These are phyloP conservation scores for Entomortierella lignicola DNA, from an alignment of 192 early-diverging fungal genomes.

Conservation along the genomic window DNA sequence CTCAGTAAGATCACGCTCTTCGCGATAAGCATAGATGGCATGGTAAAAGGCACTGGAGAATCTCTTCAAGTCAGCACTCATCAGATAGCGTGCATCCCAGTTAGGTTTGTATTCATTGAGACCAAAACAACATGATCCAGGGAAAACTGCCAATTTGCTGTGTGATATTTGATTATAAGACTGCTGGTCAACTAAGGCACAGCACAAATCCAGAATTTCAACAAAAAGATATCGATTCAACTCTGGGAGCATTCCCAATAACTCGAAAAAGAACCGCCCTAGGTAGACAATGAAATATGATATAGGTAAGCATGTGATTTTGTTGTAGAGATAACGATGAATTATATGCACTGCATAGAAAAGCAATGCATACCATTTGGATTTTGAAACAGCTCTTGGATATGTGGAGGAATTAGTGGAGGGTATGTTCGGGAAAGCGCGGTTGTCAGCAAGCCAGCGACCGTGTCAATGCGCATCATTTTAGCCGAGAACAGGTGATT, in stretches of 20 bases:
- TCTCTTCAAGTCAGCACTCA: slow-evolving; percentile 23
- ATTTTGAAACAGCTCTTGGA: slow-evolving; percentile 53
- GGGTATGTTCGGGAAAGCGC: slow-evolving; percentile 47
- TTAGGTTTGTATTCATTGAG: slow-evolving; percentile 40
- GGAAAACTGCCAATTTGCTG: slow-evolving; percentile 42
- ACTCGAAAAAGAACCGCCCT: slow-evolving; percentile 51
- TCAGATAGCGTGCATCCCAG: slow-evolving; percentile 39
- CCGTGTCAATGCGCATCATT: slow-evolving; percentile 52
- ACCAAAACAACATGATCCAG: slow-evolving; percentile 44
- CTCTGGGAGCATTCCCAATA: slow-evolving; percentile 48
- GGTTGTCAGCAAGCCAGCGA: slow-evolving; percentile 43
- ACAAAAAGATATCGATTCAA: slow-evolving; percentile 48
- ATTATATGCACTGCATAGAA: not conserved
- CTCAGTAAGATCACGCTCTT: slow-evolving; percentile 41
- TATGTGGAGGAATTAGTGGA: slow-evolving; percentile 41
- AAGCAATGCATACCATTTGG: slow-evolving; percentile 35
- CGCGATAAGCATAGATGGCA: slow-evolving; percentile 49
- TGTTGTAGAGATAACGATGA: no score
- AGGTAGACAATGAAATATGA: not conserved
- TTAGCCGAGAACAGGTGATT: slow-evolving; percentile 39
- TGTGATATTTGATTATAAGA: slow-evolving; percentile 36
- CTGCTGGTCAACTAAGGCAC: slow-evolving; percentile 43
- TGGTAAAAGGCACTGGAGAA: slow-evolving; percentile 48
- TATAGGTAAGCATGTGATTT: not conserved
- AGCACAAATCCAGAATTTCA: slow-evolving; percentile 50